Evolutionary conservation across 1,284 basidiomycete species (phyloP), one percentile per base, ranked within the genome.

Genomic region (Cutaneotrichosporon cutaneum): DNA sequence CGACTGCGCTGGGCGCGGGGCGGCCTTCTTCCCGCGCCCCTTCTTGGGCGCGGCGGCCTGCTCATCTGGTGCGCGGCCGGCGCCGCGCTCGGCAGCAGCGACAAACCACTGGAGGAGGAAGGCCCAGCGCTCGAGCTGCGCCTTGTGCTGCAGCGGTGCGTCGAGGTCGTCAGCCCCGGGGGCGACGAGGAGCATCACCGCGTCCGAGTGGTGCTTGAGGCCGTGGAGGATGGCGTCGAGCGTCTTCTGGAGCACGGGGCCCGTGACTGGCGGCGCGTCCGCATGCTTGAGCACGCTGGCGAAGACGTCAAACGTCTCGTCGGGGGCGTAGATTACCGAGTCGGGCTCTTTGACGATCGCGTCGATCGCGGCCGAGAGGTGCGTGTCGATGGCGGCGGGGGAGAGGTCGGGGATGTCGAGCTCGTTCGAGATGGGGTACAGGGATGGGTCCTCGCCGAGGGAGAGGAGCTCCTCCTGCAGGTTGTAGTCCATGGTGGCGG

Each of bases 61-160:
- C 22, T 54, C 52, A 13, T 36, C 52, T 14, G 53, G 45, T 4
- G 44, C 61, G 57, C 82, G 79, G 4, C 81, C 80, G 58, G 87
- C 88, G 59, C 88, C 85, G 66, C 87, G 88, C 77, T 94, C 91
- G 1, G 87, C 88, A 0, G 86, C 86, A 18, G 81, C 80, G 22
- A 90, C 88, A 72, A 92, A 92, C 92, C 92, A 95, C 67, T 88
- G 83, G 9, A 95, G 77, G 22, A 95, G 81, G 74, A 95, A 96
- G 4, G 88, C 89, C 76, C 91, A 95, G 82, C 89, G 87, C 76
- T 96, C 94, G 54, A 96, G 81, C 0, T 90, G 85, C 1, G 76
- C 72, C 73, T 88, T 88, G 79, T 93, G 91, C 0, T 83, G 76
- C 67, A 85, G 81, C 62, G 88, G 86, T 0, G 84, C 83, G 52